phyloP scores from a whole-genome alignment of 2,329 filamentous ascomycete genomes.

The Tolypocladium sp. region DNA sequence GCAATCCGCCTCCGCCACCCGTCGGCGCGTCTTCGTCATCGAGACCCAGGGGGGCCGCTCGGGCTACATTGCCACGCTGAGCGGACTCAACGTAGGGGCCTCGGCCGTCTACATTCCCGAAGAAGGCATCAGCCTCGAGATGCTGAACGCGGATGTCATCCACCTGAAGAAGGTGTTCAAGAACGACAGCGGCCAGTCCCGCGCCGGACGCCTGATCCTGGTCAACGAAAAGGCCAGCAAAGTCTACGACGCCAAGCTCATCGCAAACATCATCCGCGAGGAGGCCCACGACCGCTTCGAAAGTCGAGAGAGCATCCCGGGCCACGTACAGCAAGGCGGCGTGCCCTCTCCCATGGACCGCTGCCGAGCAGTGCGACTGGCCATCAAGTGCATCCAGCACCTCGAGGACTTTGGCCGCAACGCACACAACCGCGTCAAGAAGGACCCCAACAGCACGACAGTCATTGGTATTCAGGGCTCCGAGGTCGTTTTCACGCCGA shows the following conservation, averaged over 20 bases:
- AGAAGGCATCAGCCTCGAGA: slow-evolving; percentile 88
- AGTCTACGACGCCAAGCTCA: slow-evolving; percentile 86
- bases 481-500: slow-evolving; percentile 75
- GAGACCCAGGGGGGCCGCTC: slow-evolving; percentile 95
- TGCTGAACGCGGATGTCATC: slow-evolving; percentile 83
- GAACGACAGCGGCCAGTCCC: slow-evolving; percentile 76
- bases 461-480: slow-evolving; percentile 93
- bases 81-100: slow-evolving; percentile 84
- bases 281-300: slow-evolving; percentile 91
- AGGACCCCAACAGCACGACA: slow-evolving; percentile 62
- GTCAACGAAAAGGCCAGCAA: slow-evolving; percentile 89
- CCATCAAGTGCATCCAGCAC: slow-evolving; percentile 90
- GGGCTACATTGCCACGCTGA: slow-evolving; percentile 86
- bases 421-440: slow-evolving; percentile 56
- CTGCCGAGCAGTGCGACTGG: slow-evolving; percentile 80
- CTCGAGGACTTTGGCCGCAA: slow-evolving; percentile 68
- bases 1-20: slow-evolving; percentile 88
- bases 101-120: slow-evolving; percentile 94
- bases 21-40: slow-evolving; percentile 91
- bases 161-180: slow-evolving; percentile 80
- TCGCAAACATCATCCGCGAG: slow-evolving; percentile 91
- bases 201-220: slow-evolving; percentile 90
- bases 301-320: slow-evolving; percentile 81
- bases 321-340: slow-evolving; percentile 90
- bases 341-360: slow-evolving; percentile 94